phyloP scores from a whole-genome alignment of 139 green algal species.

The Chlorella sp. region DNA sequence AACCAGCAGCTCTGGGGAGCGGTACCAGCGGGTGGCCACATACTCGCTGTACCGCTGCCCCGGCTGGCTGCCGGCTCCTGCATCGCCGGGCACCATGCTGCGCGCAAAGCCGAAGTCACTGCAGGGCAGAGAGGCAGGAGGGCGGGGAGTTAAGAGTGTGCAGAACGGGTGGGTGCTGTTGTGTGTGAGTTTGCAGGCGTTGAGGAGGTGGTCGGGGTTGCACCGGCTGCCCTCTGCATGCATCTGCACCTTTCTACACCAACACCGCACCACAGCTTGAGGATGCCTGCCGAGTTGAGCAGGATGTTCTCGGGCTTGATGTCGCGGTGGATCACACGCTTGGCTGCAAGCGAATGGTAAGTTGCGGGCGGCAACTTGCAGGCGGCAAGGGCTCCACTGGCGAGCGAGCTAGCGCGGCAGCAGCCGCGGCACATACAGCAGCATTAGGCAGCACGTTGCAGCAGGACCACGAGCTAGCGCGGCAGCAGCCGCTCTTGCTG shows the following conservation, averaged over 20 bases:
- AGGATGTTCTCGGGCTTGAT: slow-evolving; percentile 97
- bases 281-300: slow-evolving; percentile 69
- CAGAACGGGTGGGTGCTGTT: too few species aligned
- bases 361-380: too few species aligned
- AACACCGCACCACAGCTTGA: slow-evolving; percentile 86
- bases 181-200: neutral
- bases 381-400: too few species aligned
- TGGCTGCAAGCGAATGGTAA: too few species aligned
- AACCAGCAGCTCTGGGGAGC: slow-evolving; percentile 91
- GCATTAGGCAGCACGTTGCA: too few species aligned
- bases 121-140: neutral
- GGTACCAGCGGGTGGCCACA: slow-evolving; percentile 96
- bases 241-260: too few species aligned
- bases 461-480: too few species aligned
- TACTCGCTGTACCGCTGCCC: slow-evolving; percentile 85
- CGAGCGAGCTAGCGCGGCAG: too few species aligned
- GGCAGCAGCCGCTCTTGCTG: too few species aligned
- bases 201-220: neutral
- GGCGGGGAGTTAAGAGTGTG: neutral
- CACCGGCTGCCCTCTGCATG: too few species aligned
- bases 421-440: neutral
- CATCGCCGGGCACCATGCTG: slow-evolving; percentile 45
- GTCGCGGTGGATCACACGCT: slow-evolving; percentile 77
- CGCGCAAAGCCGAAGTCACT: slow-evolving; percentile 95
- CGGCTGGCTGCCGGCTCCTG: too few species aligned